Conservation (phyloP, 2,329 filamentous ascomycete species). For the Paraphoma sp. region DNA sequence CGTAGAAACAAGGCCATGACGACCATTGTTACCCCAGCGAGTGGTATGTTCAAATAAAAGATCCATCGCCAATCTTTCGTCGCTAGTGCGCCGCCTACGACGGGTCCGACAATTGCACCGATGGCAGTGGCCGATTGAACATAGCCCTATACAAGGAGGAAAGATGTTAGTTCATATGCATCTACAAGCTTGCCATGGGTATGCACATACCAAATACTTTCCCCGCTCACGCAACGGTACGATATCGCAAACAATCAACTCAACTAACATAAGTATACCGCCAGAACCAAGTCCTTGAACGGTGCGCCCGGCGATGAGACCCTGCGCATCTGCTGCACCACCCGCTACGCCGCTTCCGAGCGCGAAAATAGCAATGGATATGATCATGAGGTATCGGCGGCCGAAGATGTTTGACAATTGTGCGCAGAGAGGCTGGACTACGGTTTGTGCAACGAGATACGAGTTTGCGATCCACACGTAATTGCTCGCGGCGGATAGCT, state of each 20-base stretch:
- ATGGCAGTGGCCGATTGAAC: constrained; percentile 11
- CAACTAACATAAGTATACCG: constrained; percentile 50
- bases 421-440: no score
- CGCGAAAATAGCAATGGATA: no score
- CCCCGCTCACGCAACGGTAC: constrained; percentile 54
- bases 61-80: constrained; percentile 53
- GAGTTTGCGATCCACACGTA: no score
- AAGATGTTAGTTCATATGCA: no score
- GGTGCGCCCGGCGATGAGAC: constrained; percentile 60
- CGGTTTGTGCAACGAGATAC: no score
- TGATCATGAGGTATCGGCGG: no score
- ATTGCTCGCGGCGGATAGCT: no score
- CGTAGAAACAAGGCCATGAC: constrained; percentile 39
- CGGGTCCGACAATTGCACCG: constrained; percentile 17
- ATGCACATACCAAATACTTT: constrained; percentile 33
- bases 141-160: background rate
- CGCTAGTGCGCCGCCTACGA: no score
- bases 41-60: constrained; percentile 46
- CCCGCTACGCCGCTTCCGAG: no score
- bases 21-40: constrained; percentile 20
- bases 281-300: constrained; percentile 59
- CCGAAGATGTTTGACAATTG: no score
- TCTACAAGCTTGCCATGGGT: no score
- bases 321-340: constrained; percentile 49
- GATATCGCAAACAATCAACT: constrained; percentile 60